Percentiles rank a stretch among this genome's conserved stretches.
These are phyloP conservation scores for Auxenochlorella pyrenoidosa DNA, from an alignment of 139 green algal genomes.

Conservation along the genomic window DNA sequence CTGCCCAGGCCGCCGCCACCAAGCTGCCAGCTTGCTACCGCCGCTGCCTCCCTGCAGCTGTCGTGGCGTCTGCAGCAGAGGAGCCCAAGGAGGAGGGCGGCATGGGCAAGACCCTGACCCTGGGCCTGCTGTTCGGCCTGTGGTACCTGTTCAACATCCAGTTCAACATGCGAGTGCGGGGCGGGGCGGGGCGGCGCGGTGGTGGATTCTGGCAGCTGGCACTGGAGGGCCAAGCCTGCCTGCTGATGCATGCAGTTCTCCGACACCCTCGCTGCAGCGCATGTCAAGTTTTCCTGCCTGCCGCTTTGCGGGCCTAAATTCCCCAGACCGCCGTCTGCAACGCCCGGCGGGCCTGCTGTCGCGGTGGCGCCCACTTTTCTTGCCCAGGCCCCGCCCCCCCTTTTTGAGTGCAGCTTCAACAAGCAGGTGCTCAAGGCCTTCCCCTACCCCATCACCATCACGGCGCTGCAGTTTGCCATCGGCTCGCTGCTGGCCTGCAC, in stretches of 20 bases:
- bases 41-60: neutral
- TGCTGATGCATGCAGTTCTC: neutral
- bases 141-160: slow-evolving; percentile 98
- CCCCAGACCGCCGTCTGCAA: too few species aligned
- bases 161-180: slow-evolving; percentile 95
- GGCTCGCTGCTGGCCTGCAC: slow-evolving; percentile 69
- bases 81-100: neutral
- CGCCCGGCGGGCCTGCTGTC: neutral
- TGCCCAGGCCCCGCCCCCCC: neutral
- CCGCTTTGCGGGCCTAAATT: neutral
- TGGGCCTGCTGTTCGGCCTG: slow-evolving; percentile 87
- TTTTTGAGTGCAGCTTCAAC: slow-evolving; percentile 77
- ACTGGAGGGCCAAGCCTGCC: neutral
- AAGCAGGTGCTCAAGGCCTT: slow-evolving; percentile 93
- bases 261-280: neutral
- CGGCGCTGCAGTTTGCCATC: slow-evolving; percentile 89
- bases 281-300: neutral
- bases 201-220: neutral
- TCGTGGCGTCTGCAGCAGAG: slow-evolving; percentile 16
- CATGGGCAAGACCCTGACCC: slow-evolving; percentile 42
- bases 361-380: neutral
- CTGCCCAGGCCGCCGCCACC: neutral
- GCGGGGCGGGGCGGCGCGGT: neutral
- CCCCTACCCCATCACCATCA: slow-evolving; percentile 88
- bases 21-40: neutral